phyloP scores from a whole-genome alignment of 768 basidiomycete genomes.

The Amanita polypyramis region DNA sequence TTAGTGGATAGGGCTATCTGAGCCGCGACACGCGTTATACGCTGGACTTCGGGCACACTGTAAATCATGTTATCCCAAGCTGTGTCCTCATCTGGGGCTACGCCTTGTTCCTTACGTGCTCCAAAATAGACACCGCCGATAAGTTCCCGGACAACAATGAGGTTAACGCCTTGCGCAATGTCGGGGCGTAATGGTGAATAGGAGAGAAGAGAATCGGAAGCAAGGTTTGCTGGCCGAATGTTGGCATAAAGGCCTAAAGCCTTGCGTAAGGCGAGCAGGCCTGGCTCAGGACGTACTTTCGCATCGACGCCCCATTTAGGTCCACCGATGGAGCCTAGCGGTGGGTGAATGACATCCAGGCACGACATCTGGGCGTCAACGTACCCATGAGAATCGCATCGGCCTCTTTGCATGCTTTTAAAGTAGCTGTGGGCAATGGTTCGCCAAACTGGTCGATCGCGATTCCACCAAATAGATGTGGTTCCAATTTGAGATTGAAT shows the following conservation, averaged over 20 bases:
- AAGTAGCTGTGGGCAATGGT: conserved; percentile 74
- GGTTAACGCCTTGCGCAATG: conserved; percentile 74
- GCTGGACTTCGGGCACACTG: conserved; percentile 81
- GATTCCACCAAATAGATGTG: conserved; percentile 80
- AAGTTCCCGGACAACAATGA: conserved; percentile 93
- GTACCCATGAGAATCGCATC: conserved; percentile 95
- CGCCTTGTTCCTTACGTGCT: conserved; percentile 77
- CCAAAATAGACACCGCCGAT: conserved; percentile 98
- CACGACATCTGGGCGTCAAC: conserved; percentile 10
- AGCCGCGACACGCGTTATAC: conserved; percentile 93
- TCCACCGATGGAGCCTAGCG: conserved; percentile 88
- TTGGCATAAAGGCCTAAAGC: conserved; percentile 94
- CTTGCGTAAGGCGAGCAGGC: conserved; percentile 83
- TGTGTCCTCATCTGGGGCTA: conserved; percentile 46
- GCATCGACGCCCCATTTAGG: conserved; percentile 94
- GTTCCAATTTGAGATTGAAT: conserved; percentile 63
- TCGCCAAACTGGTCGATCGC: conserved; percentile 87
- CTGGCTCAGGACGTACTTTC: conserved; percentile 86
- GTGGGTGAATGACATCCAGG: neutral
- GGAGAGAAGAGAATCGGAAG: conserved; percentile 78
- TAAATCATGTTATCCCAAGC: conserved; percentile 95
- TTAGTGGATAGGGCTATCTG: conserved; percentile 76
- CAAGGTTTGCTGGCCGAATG: conserved; percentile 94
- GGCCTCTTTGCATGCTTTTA: conserved; percentile 83
- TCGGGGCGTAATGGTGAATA: conserved; percentile 86